These are phyloP conservation scores for Zymoseptoria passerinii DNA, from an alignment of 2,329 filamentous ascomycete species.

Conservation along the genomic window DNA sequence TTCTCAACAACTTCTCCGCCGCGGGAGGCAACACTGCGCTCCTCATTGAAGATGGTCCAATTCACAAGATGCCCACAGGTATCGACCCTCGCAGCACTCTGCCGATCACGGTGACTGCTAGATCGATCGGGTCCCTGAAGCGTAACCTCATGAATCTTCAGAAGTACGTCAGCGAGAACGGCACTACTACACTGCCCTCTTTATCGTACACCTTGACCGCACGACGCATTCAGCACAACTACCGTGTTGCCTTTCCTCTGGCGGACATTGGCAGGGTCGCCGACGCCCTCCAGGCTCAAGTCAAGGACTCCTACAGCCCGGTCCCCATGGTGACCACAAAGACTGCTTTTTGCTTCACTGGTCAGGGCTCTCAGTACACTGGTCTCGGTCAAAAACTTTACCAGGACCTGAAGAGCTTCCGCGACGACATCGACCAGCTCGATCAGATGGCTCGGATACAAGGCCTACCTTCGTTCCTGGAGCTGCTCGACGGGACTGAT, in stretches of 20 bases:
- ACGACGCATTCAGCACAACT: slow-evolving; percentile 47
- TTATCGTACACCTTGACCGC: slow-evolving; percentile 47
- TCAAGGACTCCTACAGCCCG: slow-evolving; percentile 44
- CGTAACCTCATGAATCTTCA: slow-evolving; percentile 43
- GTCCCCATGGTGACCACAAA: slow-evolving; percentile 46
- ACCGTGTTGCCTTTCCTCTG: slow-evolving; percentile 42
- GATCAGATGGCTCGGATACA: slow-evolving; percentile 41
- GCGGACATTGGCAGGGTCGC: slow-evolving; percentile 40
- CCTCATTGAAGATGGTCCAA: slow-evolving; percentile 44
- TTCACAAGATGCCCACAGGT: slow-evolving; percentile 33
- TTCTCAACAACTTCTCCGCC: slow-evolving; percentile 48
- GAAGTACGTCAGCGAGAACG: slow-evolving; percentile 39
- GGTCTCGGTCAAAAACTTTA: slow-evolving; percentile 44
- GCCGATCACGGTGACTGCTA: slow-evolving; percentile 43
- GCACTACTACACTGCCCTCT: slow-evolving; percentile 39
- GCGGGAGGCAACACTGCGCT: slow-evolving; percentile 48
- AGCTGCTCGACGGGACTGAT: slow-evolving; percentile 42
- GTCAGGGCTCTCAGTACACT: slow-evolving; percentile 46
- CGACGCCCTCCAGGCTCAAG: slow-evolving; percentile 38
- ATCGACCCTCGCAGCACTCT: slow-evolving; percentile 41
- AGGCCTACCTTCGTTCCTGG: slow-evolving; percentile 42
- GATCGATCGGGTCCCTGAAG: slow-evolving; percentile 45
- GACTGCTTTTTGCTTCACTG: slow-evolving; percentile 46
- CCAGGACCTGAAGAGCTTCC: slow-evolving; percentile 41
- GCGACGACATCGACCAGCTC: slow-evolving; percentile 42